A percentile compares a stretch with the other conserved stretches of the same genome.
Evolutionary conservation across 768 basidiomycete genomes (phyloP).

Genomic region (Candolleomyces eurysporus): DNA sequence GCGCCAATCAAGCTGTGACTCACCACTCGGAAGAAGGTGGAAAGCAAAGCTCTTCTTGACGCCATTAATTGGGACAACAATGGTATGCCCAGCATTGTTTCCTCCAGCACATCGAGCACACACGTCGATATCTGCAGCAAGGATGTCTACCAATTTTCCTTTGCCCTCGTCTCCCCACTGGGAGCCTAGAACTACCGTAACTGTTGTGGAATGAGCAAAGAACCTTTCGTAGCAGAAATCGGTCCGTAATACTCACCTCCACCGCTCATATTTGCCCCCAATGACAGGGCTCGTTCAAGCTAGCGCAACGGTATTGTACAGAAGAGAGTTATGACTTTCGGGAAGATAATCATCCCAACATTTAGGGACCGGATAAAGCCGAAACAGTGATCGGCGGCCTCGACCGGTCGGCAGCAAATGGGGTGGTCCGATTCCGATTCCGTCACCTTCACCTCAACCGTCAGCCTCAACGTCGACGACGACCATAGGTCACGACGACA

Average conservation of each 20-base stretch:
- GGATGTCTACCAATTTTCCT: conserved; percentile 96
- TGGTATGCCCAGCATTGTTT: conserved; percentile 99
- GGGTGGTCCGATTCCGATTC: not conserved
- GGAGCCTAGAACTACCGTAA: conserved; percentile 77
- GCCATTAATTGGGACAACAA: conserved; percentile 76
- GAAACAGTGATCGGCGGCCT: not conserved
- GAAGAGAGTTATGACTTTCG: not conserved
- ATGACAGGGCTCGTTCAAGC: not conserved
- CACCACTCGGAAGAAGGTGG: conserved; percentile 92
- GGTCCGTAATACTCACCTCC: conserved; percentile 2
- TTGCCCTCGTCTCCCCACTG: conserved; percentile 96
- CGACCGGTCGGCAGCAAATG: not conserved
- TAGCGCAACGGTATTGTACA: not conserved
- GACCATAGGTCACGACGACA: not conserved
- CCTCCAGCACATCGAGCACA: conserved; percentile 97
- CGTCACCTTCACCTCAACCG: not conserved
- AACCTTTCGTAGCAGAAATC: not conserved
- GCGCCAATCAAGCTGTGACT: conserved; percentile 18
- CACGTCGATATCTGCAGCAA: conserved; percentile 84
- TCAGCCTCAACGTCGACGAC: not conserved
- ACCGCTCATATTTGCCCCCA: conserved; percentile 28
- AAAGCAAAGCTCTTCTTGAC: conserved; percentile 88
- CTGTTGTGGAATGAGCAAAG: conserved; percentile 25
- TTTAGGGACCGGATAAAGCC: not conserved
- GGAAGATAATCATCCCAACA: not conserved